phyloP scores from a whole-genome alignment of 257 asterid genomes.

The Dorcoceras hygrometricum region DNA sequence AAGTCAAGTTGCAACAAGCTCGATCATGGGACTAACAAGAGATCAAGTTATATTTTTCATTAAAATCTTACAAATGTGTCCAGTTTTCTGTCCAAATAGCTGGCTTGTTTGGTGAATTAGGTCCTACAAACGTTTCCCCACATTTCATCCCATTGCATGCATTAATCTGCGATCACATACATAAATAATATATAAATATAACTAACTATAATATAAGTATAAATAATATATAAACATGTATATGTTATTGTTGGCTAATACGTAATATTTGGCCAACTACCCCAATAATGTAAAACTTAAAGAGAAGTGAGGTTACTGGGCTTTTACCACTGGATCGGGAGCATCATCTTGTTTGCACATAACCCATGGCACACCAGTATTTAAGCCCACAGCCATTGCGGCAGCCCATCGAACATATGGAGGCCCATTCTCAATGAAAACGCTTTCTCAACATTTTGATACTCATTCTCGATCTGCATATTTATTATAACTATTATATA shows the following conservation, averaged over 20 bases:
- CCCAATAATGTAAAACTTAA: too few relatives aligned
- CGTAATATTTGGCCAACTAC: too few relatives aligned
- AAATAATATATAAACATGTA: too few relatives aligned
- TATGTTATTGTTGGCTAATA: background rate
- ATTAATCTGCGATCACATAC: conserved; percentile 66
- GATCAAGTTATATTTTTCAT: background rate
- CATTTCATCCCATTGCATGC: conserved; percentile 81
- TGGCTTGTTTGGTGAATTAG: conserved; percentile 89
- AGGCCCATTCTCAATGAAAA: conserved; percentile 51
- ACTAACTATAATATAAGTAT: too few relatives aligned
- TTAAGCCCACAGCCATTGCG: conserved; percentile 64
- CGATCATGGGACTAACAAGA: background rate
- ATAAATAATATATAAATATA: too few relatives aligned
- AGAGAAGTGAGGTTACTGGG: background rate
- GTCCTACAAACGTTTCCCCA: conserved; percentile 82
- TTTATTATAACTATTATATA: background rate
- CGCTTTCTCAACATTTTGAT: conserved; percentile 62
- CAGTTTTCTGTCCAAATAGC: conserved; percentile 96
- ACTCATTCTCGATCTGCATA: conserved; percentile 83
- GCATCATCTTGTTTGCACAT: conserved; percentile 98
- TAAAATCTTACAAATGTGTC: conserved; percentile 74
- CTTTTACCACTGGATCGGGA: conserved; percentile 75
- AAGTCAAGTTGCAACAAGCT: background rate
- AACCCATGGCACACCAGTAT: conserved; percentile 87
- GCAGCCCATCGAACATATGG: conserved; percentile 90